A percentile compares a stretch with the other conserved stretches of the same genome.
phyloP scores from a whole-genome alignment of 257 asterid genomes.

The Scutellaria baicalensis region DNA sequence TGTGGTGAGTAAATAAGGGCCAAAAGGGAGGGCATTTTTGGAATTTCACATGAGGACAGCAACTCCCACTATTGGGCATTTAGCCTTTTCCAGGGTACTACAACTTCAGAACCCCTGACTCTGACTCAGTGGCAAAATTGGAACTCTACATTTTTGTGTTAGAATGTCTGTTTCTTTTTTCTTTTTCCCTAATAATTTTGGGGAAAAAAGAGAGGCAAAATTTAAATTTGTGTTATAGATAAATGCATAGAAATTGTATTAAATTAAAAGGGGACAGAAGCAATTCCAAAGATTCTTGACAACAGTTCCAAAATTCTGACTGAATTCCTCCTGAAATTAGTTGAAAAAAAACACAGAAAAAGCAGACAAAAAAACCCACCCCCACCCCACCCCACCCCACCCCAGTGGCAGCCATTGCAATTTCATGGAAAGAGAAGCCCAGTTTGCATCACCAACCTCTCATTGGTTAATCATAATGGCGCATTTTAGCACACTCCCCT shows the following conservation, averaged over 20 bases:
- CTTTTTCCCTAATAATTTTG: too few relatives aligned
- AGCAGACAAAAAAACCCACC: slow-evolving; percentile 18
- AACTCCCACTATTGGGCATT: slow-evolving; percentile 26
- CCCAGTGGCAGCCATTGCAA: slow-evolving; percentile 54
- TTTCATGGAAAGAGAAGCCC: slow-evolving; percentile 33
- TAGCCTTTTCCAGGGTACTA: slow-evolving; percentile 15
- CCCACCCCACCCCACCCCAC: neutral
- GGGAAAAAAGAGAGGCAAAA: too few relatives aligned
- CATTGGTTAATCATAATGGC: slow-evolving; percentile 56
- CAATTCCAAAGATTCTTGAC: slow-evolving; percentile 43
- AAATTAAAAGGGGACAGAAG: slow-evolving; percentile 16
- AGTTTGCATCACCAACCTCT: slow-evolving; percentile 31
- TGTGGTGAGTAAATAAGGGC: slow-evolving; percentile 5
- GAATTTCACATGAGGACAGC: neutral
- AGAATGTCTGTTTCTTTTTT: too few relatives aligned
- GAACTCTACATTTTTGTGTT: neutral
- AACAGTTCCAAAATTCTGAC: slow-evolving; percentile 38
- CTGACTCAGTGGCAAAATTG: slow-evolving; percentile 15
- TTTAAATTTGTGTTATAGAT: too few relatives aligned
- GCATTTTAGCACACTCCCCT: slow-evolving; percentile 47
- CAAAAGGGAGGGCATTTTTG: slow-evolving; percentile 1
- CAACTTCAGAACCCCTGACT: slow-evolving; percentile 15
- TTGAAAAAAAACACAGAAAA: slow-evolving; percentile 24
- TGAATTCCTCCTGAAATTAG: slow-evolving; percentile 25
- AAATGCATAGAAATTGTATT: too few relatives aligned